These are phyloP conservation scores for Beauveria asiatica DNA, from an alignment of 2,329 filamentous ascomycete genomes.

Conservation along the genomic window DNA sequence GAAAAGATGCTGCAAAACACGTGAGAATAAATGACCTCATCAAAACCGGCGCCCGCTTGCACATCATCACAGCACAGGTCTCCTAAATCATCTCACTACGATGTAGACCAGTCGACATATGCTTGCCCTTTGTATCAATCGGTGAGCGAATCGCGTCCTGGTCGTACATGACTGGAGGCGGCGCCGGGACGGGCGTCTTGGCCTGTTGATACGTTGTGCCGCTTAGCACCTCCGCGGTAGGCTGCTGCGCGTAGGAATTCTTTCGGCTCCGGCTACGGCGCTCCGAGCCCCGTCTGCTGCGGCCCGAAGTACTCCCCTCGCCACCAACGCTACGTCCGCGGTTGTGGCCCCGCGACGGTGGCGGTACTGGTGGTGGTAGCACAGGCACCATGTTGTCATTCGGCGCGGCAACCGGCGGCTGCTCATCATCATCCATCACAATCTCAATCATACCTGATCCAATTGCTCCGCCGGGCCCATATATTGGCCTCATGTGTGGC, in stretches of 20 bases:
- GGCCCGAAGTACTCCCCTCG: conserved; percentile 43
- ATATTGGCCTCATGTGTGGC: conserved; percentile 32
- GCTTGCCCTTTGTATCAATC: conserved; percentile 25
- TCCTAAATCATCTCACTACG: conserved; percentile 47
- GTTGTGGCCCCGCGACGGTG: conserved; percentile 35
- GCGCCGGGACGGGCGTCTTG: conserved; percentile 10
- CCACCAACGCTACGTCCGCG: conserved; percentile 48
- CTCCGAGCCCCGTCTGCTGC: conserved; percentile 50
- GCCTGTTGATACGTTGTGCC: conserved; percentile 1
- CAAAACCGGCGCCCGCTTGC: neutral
- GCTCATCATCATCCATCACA: conserved; percentile 53
- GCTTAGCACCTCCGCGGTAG: neutral
- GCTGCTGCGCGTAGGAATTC: conserved; percentile 18
- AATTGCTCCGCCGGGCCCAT: conserved; percentile 35
- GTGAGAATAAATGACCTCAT: neutral
- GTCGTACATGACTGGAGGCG: conserved; percentile 32
- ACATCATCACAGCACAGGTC: neutral
- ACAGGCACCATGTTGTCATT: conserved; percentile 37
- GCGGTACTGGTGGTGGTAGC: conserved; percentile 36
- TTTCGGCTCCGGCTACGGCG: conserved; percentile 50
- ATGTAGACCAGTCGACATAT: conserved; percentile 42
- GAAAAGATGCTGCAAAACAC: neutral
- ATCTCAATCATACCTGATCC: conserved; percentile 55
- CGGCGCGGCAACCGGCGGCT: conserved; percentile 24
- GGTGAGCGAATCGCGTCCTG: conserved; percentile 26